Conservation (phyloP, 805 yeast genomes). For the Wickerhamomyces sydowiorum region DNA sequence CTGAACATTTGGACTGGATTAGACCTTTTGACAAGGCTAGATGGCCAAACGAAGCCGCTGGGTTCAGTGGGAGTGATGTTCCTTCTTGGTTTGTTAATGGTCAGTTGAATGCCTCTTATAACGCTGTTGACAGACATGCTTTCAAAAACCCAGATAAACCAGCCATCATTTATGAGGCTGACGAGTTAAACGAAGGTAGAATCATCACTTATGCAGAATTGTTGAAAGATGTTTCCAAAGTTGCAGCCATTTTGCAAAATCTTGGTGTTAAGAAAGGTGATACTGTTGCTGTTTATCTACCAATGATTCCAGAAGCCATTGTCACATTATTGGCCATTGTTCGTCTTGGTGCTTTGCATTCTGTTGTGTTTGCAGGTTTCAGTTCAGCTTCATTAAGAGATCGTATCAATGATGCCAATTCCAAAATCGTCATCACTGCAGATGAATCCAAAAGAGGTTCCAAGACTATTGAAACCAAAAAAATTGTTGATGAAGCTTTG, state of each 20-base stretch:
- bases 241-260: conserved; percentile 60
- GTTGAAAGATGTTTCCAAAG: conserved; percentile 61
- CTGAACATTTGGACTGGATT: conserved; percentile 73
- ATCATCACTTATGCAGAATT: conserved; percentile 66
- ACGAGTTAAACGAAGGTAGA: conserved; percentile 61
- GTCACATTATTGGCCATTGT: conserved; percentile 71
- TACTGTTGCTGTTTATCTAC: conserved; percentile 80
- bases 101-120: conserved; percentile 72
- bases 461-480: conserved; percentile 72
- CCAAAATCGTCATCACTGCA: conserved; percentile 68
- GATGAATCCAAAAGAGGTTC: conserved; percentile 86
- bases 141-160: conserved; percentile 61
- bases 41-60: conserved; percentile 29
- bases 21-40: conserved; percentile 71
- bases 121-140: conserved; percentile 82
- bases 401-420: conserved; percentile 78
- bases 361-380: conserved; percentile 84
- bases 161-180: conserved; percentile 79
- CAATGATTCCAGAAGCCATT: conserved; percentile 81
- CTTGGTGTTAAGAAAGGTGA: conserved; percentile 78
- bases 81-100: conserved; percentile 79
- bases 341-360: conserved; percentile 79
- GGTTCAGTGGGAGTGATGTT: conserved; percentile 44
- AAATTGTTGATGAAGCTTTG: conserved; percentile 78
- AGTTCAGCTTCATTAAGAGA: conserved; percentile 88